These are phyloP conservation scores for Arabis hirsuta DNA, from an alignment of 345 rosid genomes.

Conservation along the genomic window DNA sequence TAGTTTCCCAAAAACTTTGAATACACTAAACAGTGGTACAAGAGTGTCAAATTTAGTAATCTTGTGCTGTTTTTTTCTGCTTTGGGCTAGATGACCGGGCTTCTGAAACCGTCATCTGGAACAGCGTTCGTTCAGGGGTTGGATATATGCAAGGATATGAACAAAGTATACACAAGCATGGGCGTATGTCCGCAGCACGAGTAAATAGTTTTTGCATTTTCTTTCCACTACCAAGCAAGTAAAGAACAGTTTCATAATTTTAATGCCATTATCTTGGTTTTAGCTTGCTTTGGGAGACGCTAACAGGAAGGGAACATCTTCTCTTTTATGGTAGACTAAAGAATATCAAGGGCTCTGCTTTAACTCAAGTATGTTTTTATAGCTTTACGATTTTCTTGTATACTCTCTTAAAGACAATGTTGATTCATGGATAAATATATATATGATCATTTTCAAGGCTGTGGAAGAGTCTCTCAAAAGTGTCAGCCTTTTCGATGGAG, in stretches of 20 bases:
- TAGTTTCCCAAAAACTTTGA: constrained; percentile 23
- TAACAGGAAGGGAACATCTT: constrained; percentile 91
- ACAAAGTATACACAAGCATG: constrained; percentile 77
- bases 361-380: constrained; percentile 54
- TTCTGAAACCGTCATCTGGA: constrained; percentile 78
- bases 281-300: constrained; percentile 92
- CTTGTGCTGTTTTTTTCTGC: constrained; percentile 1
- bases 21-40: not conserved
- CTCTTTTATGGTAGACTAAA: constrained; percentile 94
- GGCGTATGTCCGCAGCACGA: constrained; percentile 98
- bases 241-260: not conserved
- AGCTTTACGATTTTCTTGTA: not conserved
- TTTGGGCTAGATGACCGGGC: constrained; percentile 79
- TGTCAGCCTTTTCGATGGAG: constrained; percentile 78
- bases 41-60: constrained; percentile 4
- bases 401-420: not conserved
- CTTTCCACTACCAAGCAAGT: constrained; percentile 6
- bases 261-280: constrained; percentile 24
- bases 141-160: constrained; percentile 74
- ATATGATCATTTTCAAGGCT: constrained; percentile 53
- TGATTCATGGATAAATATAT: constrained; percentile 33
- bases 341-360: constrained; percentile 73
- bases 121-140: constrained; percentile 77
- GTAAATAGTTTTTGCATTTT: constrained; percentile 50
- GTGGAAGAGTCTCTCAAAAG: constrained; percentile 91